A percentile compares a stretch with the other conserved stretches of the same genome.
phyloP scores from a whole-genome alignment of 192 early-diverging fungal genomes.

The Rhizophlyctis rosea region DNA sequence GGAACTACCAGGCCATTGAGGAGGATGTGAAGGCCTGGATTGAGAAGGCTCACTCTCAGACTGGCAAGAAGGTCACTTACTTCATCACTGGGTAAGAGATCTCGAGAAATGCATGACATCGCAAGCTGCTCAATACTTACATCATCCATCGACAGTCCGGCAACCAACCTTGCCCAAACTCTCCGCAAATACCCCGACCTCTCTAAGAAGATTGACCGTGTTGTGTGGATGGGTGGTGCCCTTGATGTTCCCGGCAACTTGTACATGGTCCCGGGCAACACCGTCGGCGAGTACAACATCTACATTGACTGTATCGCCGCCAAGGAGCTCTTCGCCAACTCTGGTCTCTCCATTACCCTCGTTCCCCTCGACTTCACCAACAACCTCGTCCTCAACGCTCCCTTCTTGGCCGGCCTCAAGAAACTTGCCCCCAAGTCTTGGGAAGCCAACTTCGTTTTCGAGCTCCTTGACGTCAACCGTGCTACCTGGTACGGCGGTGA shows the following conservation, averaged over 20 bases:
- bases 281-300: not conserved
- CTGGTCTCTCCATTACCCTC: not conserved
- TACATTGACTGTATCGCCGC: not conserved
- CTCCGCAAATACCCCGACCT: not conserved
- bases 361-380: not conserved
- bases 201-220: conserved; percentile 30
- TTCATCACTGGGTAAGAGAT: not conserved
- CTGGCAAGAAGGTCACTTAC: conserved; percentile 1
- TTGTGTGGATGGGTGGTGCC: conserved; percentile 16
- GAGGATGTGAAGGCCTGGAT: conserved; percentile 3
- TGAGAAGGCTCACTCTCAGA: not conserved
- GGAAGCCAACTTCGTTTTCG: not conserved
- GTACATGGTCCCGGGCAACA: not conserved
- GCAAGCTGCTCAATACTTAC: no score
- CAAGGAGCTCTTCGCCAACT: not conserved
- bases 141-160: no score
- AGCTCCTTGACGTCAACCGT: not conserved
- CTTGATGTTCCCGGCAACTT: not conserved
- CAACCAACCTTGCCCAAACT: conserved; percentile 12
- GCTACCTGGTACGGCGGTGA: not conserved
- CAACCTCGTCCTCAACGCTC: not conserved
- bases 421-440: not conserved
- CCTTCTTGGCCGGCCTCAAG: not conserved
- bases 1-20: not conserved
- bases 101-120: conserved; percentile 14